Evolutionary conservation across 352 stramenopile genomes (phyloP).

Genomic region (Phytophthora brassicae): DNA sequence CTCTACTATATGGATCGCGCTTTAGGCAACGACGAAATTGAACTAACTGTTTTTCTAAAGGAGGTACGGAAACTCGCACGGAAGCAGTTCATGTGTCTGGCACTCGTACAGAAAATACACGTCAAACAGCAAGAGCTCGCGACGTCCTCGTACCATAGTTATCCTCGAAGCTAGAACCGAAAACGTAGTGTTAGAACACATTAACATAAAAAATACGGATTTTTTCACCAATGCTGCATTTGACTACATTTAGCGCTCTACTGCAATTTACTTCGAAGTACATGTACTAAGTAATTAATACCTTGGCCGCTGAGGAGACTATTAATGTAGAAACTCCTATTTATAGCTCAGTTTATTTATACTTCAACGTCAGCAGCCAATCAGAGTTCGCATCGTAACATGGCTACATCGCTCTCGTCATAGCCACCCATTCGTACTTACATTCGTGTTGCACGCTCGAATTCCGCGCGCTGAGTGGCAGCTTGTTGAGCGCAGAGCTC

Average conservation of each 20-base stretch:
- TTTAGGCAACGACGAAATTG: conserved; percentile 87
- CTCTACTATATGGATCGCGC: conserved; percentile 92
- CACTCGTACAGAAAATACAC: conserved; percentile 88
- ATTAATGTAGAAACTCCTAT: too few relatives aligned
- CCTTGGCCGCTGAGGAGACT: too few relatives aligned
- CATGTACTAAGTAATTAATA: too few relatives aligned
- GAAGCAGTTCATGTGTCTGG: conserved; percentile 91
- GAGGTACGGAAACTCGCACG: conserved; percentile 88
- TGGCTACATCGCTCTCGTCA: too few relatives aligned
- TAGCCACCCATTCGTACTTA: too few relatives aligned
- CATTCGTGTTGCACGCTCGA: conserved; percentile 12
- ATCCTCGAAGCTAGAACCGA: conserved; percentile 27
- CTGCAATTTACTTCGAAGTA: too few relatives aligned
- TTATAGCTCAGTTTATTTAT: not conserved
- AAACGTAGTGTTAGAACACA: conserved; percentile 36
- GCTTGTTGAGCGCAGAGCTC: conserved; percentile 43
- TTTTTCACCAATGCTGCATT: conserved; percentile 3
- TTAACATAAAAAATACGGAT: conserved; percentile 29
- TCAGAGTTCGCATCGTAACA: not conserved
- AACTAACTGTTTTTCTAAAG: conserved; percentile 82
- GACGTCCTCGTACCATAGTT: conserved; percentile 57
- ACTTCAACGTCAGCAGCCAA: conserved; percentile 21
- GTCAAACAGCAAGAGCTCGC: conserved; percentile 70
- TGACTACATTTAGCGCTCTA: too few relatives aligned
- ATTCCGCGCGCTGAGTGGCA: conserved; percentile 35